These are phyloP conservation scores for Macrophomina tecta DNA, from an alignment of 2,329 filamentous ascomycete genomes.

Conservation along the genomic window DNA sequence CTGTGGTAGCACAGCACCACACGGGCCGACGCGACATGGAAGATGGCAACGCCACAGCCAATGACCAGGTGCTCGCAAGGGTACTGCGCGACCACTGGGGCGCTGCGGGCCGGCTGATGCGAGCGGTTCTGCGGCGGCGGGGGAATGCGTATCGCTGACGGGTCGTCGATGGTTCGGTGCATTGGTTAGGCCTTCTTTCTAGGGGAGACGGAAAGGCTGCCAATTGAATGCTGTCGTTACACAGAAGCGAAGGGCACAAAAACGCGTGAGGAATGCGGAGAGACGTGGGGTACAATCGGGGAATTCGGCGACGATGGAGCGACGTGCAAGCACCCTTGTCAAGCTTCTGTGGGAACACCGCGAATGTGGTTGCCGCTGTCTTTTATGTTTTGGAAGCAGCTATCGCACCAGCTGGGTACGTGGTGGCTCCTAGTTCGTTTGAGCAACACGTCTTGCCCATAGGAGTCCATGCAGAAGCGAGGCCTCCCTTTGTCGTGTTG, in stretches of 20 bases:
- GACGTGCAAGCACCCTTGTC: neutral
- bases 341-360: neutral
- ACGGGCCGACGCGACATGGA: conserved; percentile 53
- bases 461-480: too few species aligned
- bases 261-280: neutral
- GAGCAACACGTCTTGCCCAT: too few species aligned
- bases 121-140: neutral
- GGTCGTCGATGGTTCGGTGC: neutral
- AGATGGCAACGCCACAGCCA: conserved; percentile 56
- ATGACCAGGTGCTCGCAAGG: conserved; percentile 31
- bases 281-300: neutral
- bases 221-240: too few species aligned
- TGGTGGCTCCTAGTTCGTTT: too few species aligned
- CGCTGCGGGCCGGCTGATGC: neutral
- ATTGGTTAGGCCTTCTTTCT: neutral
- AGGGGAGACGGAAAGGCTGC: neutral
- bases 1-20: conserved; percentile 57
- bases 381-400: neutral
- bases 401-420: too few species aligned
- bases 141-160: neutral
- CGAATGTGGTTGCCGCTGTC: neutral
- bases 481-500: too few species aligned
- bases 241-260: too few species aligned
- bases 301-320: neutral
- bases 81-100: conserved; percentile 20